phyloP scores from a whole-genome alignment of 208 protist genomes.

The Trypanosoma grayi region DNA sequence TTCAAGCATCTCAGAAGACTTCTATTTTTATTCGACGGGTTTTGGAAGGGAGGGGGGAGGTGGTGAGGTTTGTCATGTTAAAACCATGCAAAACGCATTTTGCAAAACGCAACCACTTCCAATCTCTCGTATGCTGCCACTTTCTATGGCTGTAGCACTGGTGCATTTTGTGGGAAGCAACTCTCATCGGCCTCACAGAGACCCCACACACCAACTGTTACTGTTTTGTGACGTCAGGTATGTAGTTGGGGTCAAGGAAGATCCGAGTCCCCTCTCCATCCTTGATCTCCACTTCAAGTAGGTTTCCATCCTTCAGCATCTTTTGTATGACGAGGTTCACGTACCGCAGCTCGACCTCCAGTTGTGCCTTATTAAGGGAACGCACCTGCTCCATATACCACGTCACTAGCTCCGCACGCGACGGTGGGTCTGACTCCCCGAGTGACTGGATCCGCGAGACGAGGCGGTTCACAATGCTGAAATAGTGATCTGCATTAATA shows the following conservation, averaged over 20 bases:
- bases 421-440: constrained; percentile 65
- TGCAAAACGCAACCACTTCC: too few species aligned
- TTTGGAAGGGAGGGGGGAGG: too few species aligned
- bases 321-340: constrained; percentile 76
- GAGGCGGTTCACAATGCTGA: constrained; percentile 81
- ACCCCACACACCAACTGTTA: constrained; percentile 11
- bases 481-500: constrained; percentile 86
- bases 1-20: too few species aligned
- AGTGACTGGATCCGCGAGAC: constrained; percentile 62
- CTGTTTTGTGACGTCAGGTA: constrained; percentile 54
- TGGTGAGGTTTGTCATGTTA: too few species aligned
- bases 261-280: constrained; percentile 60
- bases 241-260: constrained; percentile 89
- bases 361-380: constrained; percentile 65
- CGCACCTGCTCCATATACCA: constrained; percentile 90
- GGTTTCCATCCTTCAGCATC: constrained; percentile 79
- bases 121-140: too few species aligned
- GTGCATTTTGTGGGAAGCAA: too few species aligned
- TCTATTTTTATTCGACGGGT: too few species aligned
- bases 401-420: constrained; percentile 72
- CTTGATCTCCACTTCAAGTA: constrained; percentile 76
- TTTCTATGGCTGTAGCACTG: too few species aligned
- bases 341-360: constrained; percentile 80
- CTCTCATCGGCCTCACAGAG: too few species aligned
- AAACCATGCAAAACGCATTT: too few species aligned